Evolutionary conservation across 306 rosid genomes (phyloP), one percentile per base, ranked within the genome.

Genomic region (Hippophae gyantsensis): DNA sequence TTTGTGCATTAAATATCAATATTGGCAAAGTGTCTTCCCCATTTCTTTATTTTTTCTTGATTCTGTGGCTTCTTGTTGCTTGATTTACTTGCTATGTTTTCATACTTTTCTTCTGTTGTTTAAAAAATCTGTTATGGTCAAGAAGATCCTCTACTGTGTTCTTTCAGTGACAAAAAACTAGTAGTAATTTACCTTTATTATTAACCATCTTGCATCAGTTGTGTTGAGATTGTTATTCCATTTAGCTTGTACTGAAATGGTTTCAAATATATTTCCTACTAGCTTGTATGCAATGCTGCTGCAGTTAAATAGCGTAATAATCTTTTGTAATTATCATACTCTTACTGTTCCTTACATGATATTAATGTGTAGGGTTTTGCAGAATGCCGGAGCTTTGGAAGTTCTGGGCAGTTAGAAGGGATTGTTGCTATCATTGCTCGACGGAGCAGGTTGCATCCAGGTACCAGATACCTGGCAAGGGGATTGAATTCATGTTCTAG

Each of bases 361-460:
- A 81, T 78, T 85, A 77, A 76, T 80, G 69, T 92, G 84, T 82
- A 93, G 99, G 99, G 99, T 72, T 88, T 93, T 76, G 97, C 94
- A 78, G 99, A 93, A 78, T 86, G 81, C 76, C 82, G 99, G 72
- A 78, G 72, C 74, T 88, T 93, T 77, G 99, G 97, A 72, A 80
- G 89, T 84, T 83, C 87, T 10, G 90, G 99, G 72, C 96, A 88
- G 69, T 75, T 63, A 57, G 97, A 93, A 80, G 97, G 99, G 54
- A 51, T 84, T 73, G 95, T 80, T 61, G 89, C 97, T 63, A 82
- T 86, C 58, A 84, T 61, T 65, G 99, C 99, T 77, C 95, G 95
- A 51, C 89, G 99, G 60, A 93, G 99, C 78, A 82, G 93, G 86
- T 73, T 93, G 76, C 99, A 93, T 76, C 99, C 99, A 12, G 99